These are phyloP conservation scores for Millerozyma acaciae DNA, from an alignment of 805 yeast genomes.

Conservation along the genomic window DNA sequence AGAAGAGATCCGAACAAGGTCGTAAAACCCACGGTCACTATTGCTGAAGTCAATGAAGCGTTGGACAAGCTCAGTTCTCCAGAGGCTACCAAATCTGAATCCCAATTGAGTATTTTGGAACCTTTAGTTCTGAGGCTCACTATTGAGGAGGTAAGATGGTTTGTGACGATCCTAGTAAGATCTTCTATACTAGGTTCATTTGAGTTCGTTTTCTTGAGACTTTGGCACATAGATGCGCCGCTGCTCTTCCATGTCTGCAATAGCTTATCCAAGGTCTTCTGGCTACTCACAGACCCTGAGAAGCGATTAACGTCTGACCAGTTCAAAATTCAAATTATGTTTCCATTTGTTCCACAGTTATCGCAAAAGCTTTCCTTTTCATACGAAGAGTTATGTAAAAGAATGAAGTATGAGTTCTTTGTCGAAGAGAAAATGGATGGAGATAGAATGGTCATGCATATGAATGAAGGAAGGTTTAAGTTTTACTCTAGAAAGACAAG, in stretches of 20 bases:
- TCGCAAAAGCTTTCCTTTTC: slow-evolving; percentile 53
- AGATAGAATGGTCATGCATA: slow-evolving; percentile 79
- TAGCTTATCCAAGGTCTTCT: slow-evolving; percentile 56
- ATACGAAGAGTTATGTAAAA: slow-evolving; percentile 48
- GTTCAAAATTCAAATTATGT: slow-evolving; percentile 40
- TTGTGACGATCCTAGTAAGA: slow-evolving; percentile 64
- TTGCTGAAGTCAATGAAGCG: slow-evolving; percentile 25
- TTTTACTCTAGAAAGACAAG: slow-evolving; percentile 65
- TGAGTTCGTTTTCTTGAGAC: slow-evolving; percentile 52
- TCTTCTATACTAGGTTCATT: slow-evolving; percentile 55
- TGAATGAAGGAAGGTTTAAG: slow-evolving; percentile 39
- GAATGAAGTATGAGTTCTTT: slow-evolving; percentile 45
- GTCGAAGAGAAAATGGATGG: slow-evolving; percentile 95
- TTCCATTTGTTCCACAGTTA: slow-evolving; percentile 74
- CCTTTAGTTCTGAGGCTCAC: slow-evolving; percentile 53
- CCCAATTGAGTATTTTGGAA: slow-evolving; percentile 43
- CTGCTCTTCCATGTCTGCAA: slow-evolving; percentile 62
- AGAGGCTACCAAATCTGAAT: slow-evolving; percentile 20
- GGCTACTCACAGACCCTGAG: slow-evolving; percentile 48
- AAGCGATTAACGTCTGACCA: slow-evolving; percentile 39
- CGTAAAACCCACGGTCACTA: slow-evolving; percentile 14
- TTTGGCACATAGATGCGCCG: slow-evolving; percentile 80
- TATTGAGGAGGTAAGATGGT: slow-evolving; percentile 61
- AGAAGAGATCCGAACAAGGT: slow-evolving; percentile 47
- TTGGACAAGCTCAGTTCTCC: slow-evolving; percentile 24